Evolutionary conservation across 306 rosid species (phyloP).

Genomic region (Quercus variabilis): DNA sequence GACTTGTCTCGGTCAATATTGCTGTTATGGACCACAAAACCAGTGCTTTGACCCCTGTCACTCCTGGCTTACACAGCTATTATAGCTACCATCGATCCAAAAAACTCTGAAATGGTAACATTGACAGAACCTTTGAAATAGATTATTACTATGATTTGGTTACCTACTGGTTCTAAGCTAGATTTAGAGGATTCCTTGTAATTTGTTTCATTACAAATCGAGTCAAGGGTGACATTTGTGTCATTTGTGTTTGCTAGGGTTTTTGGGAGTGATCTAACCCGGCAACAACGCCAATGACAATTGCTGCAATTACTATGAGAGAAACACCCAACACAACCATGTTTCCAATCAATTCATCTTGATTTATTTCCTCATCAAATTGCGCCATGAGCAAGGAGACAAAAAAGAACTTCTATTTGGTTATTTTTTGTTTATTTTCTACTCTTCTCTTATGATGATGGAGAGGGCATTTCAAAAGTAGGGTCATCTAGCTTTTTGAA

Average conservation of each 20-base stretch:
- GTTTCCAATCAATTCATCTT: conserved; percentile 2
- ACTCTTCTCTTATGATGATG: background rate
- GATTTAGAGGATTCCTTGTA: background rate
- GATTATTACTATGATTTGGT: background rate
- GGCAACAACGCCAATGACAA: background rate
- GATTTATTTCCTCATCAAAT: background rate
- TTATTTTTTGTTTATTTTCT: background rate
- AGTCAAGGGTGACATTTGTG: background rate
- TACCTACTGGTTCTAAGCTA: background rate
- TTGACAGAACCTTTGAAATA: conserved; percentile 8
- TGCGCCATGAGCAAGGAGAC: background rate
- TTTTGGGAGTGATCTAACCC: background rate
- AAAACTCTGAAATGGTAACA: conserved; percentile 8
- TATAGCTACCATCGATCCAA: background rate
- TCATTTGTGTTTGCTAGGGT: background rate
- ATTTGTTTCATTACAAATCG: background rate
- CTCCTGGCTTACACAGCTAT: background rate
- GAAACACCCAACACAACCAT: conserved; percentile 21
- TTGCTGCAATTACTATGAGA: conserved; percentile 12
- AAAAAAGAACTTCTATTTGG: too few relatives aligned
- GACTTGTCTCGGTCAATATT: background rate
- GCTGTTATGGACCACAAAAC: background rate
- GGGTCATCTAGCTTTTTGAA: background rate
- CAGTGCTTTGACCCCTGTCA: background rate
- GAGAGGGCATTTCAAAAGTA: background rate